Base-by-base conservation (phyloP, 2,329 filamentous ascomycete species). In the Simplicillium aogashimaense region DNA sequence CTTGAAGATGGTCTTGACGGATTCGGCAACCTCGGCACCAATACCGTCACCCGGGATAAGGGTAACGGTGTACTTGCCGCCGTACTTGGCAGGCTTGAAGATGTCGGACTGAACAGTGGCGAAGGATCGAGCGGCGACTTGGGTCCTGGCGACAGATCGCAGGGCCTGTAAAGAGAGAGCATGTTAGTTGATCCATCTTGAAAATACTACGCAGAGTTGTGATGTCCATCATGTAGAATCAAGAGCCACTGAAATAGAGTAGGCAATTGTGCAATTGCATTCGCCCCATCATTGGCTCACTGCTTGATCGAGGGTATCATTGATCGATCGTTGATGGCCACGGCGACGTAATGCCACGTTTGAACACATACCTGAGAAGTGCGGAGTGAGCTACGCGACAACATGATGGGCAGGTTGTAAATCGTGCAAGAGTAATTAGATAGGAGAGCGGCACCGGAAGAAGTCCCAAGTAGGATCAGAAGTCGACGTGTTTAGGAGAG, bases 1-100 rank as follows among this genome's bases (percentile, higher is more conserved):
- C 80, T 95, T 97, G 83, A 97, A 97, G 66, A 98, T 84, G 53
- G 90, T 94, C 82, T 95, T 95, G 65, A 98, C 90, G 48, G 87
- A 92, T 71, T 97, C 89, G 56, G 90, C 88, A 47, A 97, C 89
- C 72, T 98, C 92, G 65, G 87, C 86, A 66, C 92, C 92, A 63
- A 98, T 95, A 74, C 92, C 92, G 59, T 98, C 92, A 78, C 90
- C 92, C 65, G 92, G 92, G 64, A 98, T 97, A 59, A 98, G 76
- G 50, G 90, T 95, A 55, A 95, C 90, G 30, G 92, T 98, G 78
- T 97, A 98, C 74, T 97, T 98, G 72, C 90, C 87, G 65, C 92
- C 92, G 66, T 89, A 97, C 77, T 97, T 92, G 72, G 90, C 88
- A 55, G 89, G 89, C 78, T 95, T 95, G 79, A 97, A 95, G 69